Conservation (phyloP, 371 early-diverging fungal genomes). For the Zopfochytrium polystomum region DNA sequence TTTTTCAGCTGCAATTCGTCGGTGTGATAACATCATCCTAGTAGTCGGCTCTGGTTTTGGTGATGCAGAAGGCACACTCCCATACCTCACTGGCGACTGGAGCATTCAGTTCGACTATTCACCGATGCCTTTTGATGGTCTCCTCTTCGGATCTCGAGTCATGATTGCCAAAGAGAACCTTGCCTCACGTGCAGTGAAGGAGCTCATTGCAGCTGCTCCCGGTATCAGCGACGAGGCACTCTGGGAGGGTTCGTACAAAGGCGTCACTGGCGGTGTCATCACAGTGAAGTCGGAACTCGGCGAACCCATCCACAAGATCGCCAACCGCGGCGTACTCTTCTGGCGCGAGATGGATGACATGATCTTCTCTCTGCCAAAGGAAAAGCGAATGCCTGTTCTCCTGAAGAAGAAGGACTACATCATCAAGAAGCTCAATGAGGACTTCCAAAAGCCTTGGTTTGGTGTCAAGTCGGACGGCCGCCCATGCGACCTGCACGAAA, state of each 20-base stretch:
- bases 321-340: conserved; percentile 88
- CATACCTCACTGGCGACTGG: conserved; percentile 96
- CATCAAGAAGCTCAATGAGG: conserved; percentile 84
- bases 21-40: conserved; percentile 79
- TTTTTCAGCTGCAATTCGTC: conserved; percentile 71
- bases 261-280: conserved; percentile 85
- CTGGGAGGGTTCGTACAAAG: conserved; percentile 93
- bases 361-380: conserved; percentile 82
- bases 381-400: conserved; percentile 79
- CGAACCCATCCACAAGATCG: conserved; percentile 96
- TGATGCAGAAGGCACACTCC: conserved; percentile 85
- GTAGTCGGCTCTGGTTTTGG: conserved; percentile 93
- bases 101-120: conserved; percentile 76
- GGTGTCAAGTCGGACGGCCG: conserved; percentile 71
- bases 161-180: conserved; percentile 92
- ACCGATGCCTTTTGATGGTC: conserved; percentile 95
- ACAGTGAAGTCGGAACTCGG: conserved; percentile 94
- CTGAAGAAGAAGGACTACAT: conserved; percentile 88
- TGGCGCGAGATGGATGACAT: conserved; percentile 96
- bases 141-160: conserved; percentile 90
- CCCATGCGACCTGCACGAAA: conserved; percentile 50
- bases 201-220: conserved; percentile 85
- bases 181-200: conserved; percentile 81
- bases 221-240: conserved; percentile 76
- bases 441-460: conserved; percentile 94